Evolutionary conservation across 352 stramenopile genomes (phyloP).

Genomic region (Pythium oligandrum): DNA sequence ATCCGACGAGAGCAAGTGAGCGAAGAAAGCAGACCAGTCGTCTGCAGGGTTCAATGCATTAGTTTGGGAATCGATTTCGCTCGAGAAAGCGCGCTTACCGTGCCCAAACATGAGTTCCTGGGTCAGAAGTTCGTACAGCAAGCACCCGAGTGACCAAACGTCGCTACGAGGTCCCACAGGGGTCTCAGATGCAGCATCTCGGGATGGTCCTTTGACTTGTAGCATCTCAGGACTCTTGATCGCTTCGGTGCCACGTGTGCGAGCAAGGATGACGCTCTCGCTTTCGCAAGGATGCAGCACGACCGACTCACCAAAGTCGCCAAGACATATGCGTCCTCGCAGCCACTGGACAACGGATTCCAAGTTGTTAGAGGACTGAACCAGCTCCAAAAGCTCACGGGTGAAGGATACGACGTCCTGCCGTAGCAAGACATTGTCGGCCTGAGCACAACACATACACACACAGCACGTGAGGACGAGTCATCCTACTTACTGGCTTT

Average conservation of each 20-base stretch:
- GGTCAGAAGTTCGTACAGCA: constrained; percentile 65
- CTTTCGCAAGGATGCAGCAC: constrained; percentile 4
- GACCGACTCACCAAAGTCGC: constrained; percentile 70
- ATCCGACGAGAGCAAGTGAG: constrained; percentile 38
- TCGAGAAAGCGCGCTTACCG: constrained; percentile 23
- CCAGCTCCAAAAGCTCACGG: no score
- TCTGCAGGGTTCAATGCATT: constrained; percentile 25
- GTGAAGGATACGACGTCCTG: no score
- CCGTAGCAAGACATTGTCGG: constrained; percentile 62
- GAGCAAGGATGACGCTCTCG: constrained; percentile 17
- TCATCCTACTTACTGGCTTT: background rate
- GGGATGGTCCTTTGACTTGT: constrained; percentile 27
- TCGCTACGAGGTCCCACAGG: constrained; percentile 47
- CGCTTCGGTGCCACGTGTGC: constrained; percentile 65
- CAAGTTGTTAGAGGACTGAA: no score
- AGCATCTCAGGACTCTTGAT: constrained; percentile 80
- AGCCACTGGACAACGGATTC: no score
- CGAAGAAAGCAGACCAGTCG: constrained; percentile 55
- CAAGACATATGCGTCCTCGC: constrained; percentile 34
- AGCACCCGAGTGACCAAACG: constrained; percentile 65
- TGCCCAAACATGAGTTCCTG: constrained; percentile 64
- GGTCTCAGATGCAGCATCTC: constrained; percentile 2
- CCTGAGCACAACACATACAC: constrained; percentile 14
- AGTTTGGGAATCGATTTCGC: background rate
- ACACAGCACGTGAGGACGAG: background rate